Conservation (phyloP, 2,329 filamentous ascomycete genomes). For the Arthroderma uncinatum region DNA sequence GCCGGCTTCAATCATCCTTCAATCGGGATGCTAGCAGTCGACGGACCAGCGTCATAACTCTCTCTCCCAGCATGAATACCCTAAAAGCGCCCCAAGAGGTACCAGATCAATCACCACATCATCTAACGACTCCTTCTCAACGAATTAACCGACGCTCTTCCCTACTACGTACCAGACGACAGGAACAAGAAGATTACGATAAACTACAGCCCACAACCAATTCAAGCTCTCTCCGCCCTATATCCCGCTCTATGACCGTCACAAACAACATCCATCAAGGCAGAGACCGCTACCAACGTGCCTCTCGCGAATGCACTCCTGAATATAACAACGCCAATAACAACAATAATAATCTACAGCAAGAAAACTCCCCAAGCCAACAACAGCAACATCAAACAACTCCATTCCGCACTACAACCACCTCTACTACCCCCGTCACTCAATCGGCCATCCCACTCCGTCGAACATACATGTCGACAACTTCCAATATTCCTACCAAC, state of each 20-base stretch:
- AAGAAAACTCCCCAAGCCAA: constrained; percentile 12
- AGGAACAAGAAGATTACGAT: constrained; percentile 29
- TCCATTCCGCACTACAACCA: constrained; percentile 18
- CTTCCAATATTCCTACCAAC: constrained; percentile 27
- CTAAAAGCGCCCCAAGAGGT: constrained; percentile 18
- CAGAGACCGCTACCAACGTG: not conserved
- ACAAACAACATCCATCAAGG: not conserved
- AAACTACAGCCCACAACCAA: constrained; percentile 18
- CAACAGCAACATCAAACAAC: constrained; percentile 21
- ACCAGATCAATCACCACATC: constrained; percentile 20
- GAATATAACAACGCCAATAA: not conserved
- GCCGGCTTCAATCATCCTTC: constrained; percentile 17
- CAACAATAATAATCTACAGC: not conserved
- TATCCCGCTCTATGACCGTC: constrained; percentile 33
- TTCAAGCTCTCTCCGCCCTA: constrained; percentile 25
- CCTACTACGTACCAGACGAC: constrained; percentile 25
- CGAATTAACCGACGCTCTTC: constrained; percentile 33
- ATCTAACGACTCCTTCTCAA: constrained; percentile 23
- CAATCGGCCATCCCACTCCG: constrained; percentile 30
- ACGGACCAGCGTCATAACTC: constrained; percentile 27
- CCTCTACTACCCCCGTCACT: constrained; percentile 16
- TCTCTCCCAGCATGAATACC: constrained; percentile 18
- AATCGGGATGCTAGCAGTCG: constrained; percentile 24
- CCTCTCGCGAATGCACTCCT: not conserved
- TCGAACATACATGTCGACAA: constrained; percentile 25